Evolutionary conservation across 2,329 filamentous ascomycete genomes (phyloP).

Genomic region (Colletotrichum sp.): DNA sequence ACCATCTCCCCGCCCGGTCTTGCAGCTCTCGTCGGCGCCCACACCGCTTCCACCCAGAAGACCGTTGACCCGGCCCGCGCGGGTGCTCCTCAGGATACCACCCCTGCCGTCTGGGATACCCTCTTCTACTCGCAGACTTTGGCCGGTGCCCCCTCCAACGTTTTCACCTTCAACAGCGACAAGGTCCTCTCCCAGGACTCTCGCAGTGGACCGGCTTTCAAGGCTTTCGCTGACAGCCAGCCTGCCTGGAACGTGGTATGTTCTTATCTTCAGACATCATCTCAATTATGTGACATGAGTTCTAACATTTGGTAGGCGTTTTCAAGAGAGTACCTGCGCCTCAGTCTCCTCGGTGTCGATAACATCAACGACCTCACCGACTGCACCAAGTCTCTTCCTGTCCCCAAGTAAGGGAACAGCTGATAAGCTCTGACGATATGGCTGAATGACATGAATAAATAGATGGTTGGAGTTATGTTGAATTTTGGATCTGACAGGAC

Average conservation of each 20-base stretch:
- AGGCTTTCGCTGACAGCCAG: conserved; percentile 40
- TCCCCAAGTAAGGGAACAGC: not conserved
- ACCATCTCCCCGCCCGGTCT: conserved; percentile 56
- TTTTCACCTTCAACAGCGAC: conserved; percentile 48
- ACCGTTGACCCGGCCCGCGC: conserved; percentile 43
- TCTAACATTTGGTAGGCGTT: conserved; percentile 44
- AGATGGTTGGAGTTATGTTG: not conserved
- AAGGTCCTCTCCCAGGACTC: conserved; percentile 40
- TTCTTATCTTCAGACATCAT: not conserved
- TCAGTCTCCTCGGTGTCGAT: conserved; percentile 60
- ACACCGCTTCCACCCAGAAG: conserved; percentile 55
- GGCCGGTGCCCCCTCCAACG: conserved; percentile 32
- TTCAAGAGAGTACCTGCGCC: conserved; percentile 56
- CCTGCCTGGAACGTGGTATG: conserved; percentile 45
- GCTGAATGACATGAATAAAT: not conserved
- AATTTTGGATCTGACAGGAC: not conserved
- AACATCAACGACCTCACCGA: conserved; percentile 62
- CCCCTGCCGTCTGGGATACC: conserved; percentile 57
- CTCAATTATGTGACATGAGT: no score
- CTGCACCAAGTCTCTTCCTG: conserved; percentile 57
- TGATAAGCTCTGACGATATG: not conserved
- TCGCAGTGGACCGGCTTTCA: conserved; percentile 40
- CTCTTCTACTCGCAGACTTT: conserved; percentile 52
- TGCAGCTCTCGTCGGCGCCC: conserved; percentile 59
- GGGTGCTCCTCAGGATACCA: conserved; percentile 55